Conservation (phyloP, 169 alveolate genomes). For the Plasmodium gonderi region DNA sequence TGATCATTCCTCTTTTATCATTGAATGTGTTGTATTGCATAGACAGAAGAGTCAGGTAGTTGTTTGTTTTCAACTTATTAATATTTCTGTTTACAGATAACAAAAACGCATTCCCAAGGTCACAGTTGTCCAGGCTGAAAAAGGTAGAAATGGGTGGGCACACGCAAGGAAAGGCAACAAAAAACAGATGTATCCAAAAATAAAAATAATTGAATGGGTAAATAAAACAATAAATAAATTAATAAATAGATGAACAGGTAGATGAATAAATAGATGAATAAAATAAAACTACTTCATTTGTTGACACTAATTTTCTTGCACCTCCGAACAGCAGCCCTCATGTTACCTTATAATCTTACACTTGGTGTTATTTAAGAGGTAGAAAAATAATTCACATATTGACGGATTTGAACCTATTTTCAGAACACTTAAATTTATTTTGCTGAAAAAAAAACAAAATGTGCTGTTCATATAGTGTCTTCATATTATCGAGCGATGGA, state of each 20-base stretch:
- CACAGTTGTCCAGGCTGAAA: slow-evolving; percentile 48
- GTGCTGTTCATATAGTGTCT: background rate
- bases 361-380: slow-evolving; percentile 40
- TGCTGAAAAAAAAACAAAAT: slow-evolving; percentile 36
- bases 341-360: slow-evolving; percentile 54
- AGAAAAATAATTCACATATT: slow-evolving; percentile 20
- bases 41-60: slow-evolving; percentile 32
- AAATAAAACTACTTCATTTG: background rate
- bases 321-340: too few species aligned
- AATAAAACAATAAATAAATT: too few species aligned
- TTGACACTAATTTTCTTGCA: background rate
- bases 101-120: slow-evolving; percentile 30
- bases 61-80: slow-evolving; percentile 2
- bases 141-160: background rate
- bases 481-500: background rate
- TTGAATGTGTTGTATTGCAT: slow-evolving; percentile 33
- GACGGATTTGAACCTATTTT: slow-evolving; percentile 22
- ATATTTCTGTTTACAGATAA: slow-evolving; percentile 22
- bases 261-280: background rate
- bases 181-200: background rate
- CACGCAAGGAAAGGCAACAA: background rate
- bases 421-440: slow-evolving; percentile 35
- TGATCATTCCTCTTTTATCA: slow-evolving; percentile 7
- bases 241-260: too few species aligned
- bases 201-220: too few species aligned